phyloP scores from a whole-genome alignment of 1,284 basidiomycete species.

The Leucoagaricus sp. region DNA sequence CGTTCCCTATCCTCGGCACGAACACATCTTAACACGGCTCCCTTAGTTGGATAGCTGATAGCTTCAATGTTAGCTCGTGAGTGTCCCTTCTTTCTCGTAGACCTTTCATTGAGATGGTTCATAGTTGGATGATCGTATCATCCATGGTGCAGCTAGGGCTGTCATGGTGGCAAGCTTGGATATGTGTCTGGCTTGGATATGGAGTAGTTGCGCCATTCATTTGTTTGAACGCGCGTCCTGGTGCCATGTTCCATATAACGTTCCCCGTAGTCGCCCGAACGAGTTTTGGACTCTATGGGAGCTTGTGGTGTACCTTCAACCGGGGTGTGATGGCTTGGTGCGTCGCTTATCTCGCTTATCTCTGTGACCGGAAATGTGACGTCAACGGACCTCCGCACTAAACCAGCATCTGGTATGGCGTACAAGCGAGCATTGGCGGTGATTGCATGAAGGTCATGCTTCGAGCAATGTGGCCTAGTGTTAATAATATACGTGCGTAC shows the following conservation, averaged over 20 bases:
- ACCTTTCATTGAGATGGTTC: conserved; percentile 11
- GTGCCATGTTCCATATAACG: conserved; percentile 77
- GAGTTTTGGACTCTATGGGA: conserved; percentile 83
- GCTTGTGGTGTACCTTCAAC: conserved; percentile 83
- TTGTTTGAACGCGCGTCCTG: conserved; percentile 79
- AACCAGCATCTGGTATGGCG: conserved; percentile 74
- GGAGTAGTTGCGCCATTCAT: conserved; percentile 73
- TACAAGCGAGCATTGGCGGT: conserved; percentile 82
- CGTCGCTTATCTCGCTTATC: conserved; percentile 34
- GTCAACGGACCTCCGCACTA: conserved; percentile 5
- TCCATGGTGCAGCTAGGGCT: conserved; percentile 77
- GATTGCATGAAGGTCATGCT: conserved; percentile 75
- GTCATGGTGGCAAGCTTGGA: conserved; percentile 84
- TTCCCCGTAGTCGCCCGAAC: conserved; percentile 81
- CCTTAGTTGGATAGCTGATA: conserved; percentile 76
- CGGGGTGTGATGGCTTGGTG: conserved; percentile 78
- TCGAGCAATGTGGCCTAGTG: conserved; percentile 72
- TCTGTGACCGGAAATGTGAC: not conserved
- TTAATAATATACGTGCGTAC: conserved; percentile 64
- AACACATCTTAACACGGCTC: conserved; percentile 4
- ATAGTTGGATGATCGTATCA: conserved; percentile 74
- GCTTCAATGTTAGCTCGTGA: conserved; percentile 80
- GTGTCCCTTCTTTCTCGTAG: conserved; percentile 28
- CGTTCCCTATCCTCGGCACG: not conserved
- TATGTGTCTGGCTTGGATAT: conserved; percentile 80